Evolutionary conservation across 2,329 filamentous ascomycete genomes (phyloP).

Genomic region (Cladophialophora yegresii): DNA sequence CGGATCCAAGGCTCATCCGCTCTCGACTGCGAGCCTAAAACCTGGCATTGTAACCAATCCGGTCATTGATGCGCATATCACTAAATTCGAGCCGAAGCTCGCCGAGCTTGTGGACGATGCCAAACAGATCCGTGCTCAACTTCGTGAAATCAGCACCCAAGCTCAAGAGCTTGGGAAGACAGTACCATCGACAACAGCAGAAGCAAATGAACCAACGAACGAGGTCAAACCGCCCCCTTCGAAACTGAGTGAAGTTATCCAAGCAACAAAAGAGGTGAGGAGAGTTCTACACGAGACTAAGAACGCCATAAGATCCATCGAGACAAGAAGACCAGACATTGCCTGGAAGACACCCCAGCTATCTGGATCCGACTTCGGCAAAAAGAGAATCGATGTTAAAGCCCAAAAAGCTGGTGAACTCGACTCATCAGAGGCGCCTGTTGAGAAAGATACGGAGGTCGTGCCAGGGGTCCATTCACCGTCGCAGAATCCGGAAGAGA

Average conservation of each 20-base stretch:
- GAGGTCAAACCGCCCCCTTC: constrained; percentile 4
- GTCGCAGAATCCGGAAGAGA: background rate
- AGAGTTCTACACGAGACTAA: constrained; percentile 28
- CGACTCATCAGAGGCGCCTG: background rate
- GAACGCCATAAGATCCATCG: constrained; percentile 22
- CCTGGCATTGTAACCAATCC: constrained; percentile 30
- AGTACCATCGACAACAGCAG: background rate
- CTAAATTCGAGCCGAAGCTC: constrained; percentile 32
- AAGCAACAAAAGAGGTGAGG: constrained; percentile 27
- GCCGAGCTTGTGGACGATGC: constrained; percentile 29
- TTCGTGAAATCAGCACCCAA: constrained; percentile 9
- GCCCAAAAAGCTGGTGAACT: background rate
- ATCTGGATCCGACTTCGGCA: constrained; percentile 21
- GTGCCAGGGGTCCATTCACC: background rate
- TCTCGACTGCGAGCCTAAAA: constrained; percentile 31
- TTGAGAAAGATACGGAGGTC: background rate
- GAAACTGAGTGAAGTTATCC: constrained; percentile 25
- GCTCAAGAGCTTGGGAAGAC: background rate
- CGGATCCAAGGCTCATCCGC: constrained; percentile 21
- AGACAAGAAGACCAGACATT: constrained; percentile 22
- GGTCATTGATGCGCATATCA: constrained; percentile 30
- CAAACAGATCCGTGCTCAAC: constrained; percentile 20
- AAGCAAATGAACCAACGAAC: background rate
- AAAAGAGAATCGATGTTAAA: constrained; percentile 25
- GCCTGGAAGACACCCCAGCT: constrained; percentile 23